These are phyloP conservation scores for Candida krabiensis DNA, from an alignment of 805 yeast species.

Conservation along the genomic window DNA sequence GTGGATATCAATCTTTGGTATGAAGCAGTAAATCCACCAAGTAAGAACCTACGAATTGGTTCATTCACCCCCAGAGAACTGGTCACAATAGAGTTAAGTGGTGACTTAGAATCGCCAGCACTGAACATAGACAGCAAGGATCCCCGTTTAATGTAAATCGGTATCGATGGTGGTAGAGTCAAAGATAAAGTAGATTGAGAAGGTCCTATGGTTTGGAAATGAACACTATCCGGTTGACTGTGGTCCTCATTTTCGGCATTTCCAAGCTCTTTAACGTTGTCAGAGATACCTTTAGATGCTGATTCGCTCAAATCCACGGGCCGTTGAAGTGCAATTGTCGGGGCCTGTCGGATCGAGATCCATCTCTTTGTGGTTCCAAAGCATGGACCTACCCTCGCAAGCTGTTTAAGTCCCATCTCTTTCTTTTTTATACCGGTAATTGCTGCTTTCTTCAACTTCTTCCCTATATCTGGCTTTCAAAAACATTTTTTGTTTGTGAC, in stretches of 20 bases:
- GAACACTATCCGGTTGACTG: conserved; percentile 20
- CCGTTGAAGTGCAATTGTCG: conserved; percentile 6
- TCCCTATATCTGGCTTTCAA: no score
- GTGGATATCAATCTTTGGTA: conserved; percentile 52
- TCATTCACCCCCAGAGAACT: conserved; percentile 34
- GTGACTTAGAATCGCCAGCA: conserved; percentile 7
- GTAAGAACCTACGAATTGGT: conserved; percentile 43
- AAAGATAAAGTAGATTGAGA: conserved; percentile 50
- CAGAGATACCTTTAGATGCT: conserved; percentile 7
- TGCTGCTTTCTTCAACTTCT: no score
- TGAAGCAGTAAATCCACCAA: conserved; percentile 44
- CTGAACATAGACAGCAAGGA: conserved; percentile 49
- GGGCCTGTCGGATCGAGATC: conserved; percentile 20
- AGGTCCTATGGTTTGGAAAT: conserved; percentile 45
- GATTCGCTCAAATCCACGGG: conserved; percentile 1
- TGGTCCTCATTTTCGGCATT: conserved; percentile 1
- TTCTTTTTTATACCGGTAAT: not conserved
- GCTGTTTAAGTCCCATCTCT: not conserved
- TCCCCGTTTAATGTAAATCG: conserved; percentile 48
- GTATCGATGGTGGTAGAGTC: conserved; percentile 59
- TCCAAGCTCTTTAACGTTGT: conserved; percentile 13
- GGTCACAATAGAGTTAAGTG: conserved; percentile 15
- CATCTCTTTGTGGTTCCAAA: conserved; percentile 2
- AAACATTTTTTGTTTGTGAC: no score
- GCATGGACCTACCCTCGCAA: not conserved